Evolutionary conservation across 208 protist species (phyloP).

Genomic region (Trypanosoma conorhini): DNA sequence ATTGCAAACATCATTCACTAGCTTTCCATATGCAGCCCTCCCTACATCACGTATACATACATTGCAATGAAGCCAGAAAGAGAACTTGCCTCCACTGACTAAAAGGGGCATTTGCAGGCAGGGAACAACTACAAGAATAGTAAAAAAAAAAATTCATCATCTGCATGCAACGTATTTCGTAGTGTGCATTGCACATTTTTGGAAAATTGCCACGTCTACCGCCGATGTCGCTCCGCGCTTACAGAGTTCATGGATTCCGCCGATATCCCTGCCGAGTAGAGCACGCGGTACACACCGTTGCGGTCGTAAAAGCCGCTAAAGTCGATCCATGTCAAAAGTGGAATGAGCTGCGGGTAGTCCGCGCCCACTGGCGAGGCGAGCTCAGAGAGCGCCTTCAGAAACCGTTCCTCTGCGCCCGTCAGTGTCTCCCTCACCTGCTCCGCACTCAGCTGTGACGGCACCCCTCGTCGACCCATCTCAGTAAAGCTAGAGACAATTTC

Average conservation of each 20-base stretch:
- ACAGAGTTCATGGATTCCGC: slow-evolving; percentile 11
- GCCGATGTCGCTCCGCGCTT: slow-evolving; percentile 4
- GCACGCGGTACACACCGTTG: slow-evolving; percentile 84
- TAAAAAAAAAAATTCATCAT: not conserved
- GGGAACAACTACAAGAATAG: not conserved
- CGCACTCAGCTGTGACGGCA: slow-evolving; percentile 52
- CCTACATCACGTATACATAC: not conserved
- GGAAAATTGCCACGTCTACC: not conserved
- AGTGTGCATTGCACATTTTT: not conserved
- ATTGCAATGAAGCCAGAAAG: not conserved
- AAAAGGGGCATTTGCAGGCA: not conserved
- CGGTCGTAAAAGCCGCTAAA: slow-evolving; percentile 85
- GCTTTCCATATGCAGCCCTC: too few species aligned
- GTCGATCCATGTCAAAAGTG: slow-evolving; percentile 86
- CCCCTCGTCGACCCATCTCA: slow-evolving; percentile 56
- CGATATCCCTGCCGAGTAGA: slow-evolving; percentile 36
- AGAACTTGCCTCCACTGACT: not conserved
- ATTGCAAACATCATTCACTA: too few species aligned
- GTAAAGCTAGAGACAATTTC: slow-evolving; percentile 75
- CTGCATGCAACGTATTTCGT: not conserved
- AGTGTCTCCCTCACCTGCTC: slow-evolving; percentile 34
- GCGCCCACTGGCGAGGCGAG: slow-evolving; percentile 74
- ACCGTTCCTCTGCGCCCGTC: slow-evolving; percentile 61
- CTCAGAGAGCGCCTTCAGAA: slow-evolving; percentile 69
- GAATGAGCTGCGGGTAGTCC: slow-evolving; percentile 83